A percentile compares a stretch with the other conserved stretches of the same genome.
phyloP scores from a whole-genome alignment of 2,329 filamentous ascomycete species.

The Fonsecaea monophora region DNA sequence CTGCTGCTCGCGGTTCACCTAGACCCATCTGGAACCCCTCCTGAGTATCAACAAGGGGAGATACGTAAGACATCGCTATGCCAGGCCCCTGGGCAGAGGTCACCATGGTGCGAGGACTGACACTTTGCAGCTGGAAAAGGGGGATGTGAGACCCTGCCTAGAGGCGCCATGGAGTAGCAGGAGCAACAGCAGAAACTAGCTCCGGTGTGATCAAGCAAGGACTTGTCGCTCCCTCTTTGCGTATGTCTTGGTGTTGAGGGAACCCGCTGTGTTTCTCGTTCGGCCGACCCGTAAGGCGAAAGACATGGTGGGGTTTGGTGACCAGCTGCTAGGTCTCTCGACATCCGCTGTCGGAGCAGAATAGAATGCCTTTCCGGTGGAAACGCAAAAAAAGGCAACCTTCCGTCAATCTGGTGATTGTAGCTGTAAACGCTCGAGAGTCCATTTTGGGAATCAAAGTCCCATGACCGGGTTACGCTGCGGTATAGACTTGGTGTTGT shows the following conservation, averaged over 20 bases:
- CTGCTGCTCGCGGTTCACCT: too few relatives aligned
- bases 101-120: too few relatives aligned
- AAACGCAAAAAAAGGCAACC: not conserved
- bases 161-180: too few relatives aligned
- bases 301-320: not conserved
- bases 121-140: too few relatives aligned
- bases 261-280: not conserved
- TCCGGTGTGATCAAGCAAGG: too few relatives aligned
- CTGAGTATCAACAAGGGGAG: too few relatives aligned
- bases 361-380: not conserved
- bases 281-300: not conserved
- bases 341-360: not conserved
- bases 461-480: not conserved
- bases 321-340: not conserved
- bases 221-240: not conserved
- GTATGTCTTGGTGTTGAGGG: not conserved
- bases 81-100: too few relatives aligned
- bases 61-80: too few relatives aligned
- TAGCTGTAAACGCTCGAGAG: not conserved
- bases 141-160: too few relatives aligned
- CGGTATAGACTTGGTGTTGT: not conserved
- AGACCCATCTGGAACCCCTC: too few relatives aligned
- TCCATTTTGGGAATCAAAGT: not conserved
- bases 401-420: not conserved
- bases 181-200: too few relatives aligned